Evolutionary conservation across 2,329 filamentous ascomycete genomes (phyloP).

Genomic region (Phialophora chinensis): DNA sequence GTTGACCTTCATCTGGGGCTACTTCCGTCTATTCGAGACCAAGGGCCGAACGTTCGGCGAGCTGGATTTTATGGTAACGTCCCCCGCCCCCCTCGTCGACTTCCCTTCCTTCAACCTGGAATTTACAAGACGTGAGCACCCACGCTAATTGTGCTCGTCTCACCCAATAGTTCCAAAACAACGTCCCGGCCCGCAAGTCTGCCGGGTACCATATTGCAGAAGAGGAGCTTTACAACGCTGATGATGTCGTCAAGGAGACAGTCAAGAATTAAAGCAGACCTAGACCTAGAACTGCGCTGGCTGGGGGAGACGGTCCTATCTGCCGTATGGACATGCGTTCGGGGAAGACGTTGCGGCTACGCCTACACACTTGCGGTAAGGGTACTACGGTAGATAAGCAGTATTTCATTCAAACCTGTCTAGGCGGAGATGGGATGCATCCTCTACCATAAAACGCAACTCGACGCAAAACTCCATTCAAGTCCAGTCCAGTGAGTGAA

Average conservation of each 20-base stretch:
- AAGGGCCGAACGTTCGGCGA: conserved; percentile 49
- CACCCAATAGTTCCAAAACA: conserved; percentile 43
- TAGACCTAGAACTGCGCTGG: background rate
- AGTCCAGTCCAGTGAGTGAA: too few species aligned
- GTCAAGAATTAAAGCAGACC: background rate
- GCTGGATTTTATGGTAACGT: conserved; percentile 45
- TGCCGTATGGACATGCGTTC: too few species aligned
- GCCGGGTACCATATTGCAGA: conserved; percentile 24
- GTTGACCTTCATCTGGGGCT: conserved; percentile 49
- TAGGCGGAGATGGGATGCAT: too few species aligned
- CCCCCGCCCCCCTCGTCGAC: too few species aligned
- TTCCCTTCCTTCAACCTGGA: too few species aligned
- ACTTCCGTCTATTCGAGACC: conserved; percentile 50
- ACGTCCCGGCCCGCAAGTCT: conserved; percentile 46
- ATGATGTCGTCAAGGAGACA: conserved; percentile 8
- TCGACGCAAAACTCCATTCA: too few species aligned
- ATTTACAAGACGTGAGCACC: background rate
- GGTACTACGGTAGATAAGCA: too few species aligned
- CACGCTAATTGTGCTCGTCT: background rate
- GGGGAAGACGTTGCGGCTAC: too few species aligned
- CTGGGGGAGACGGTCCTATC: too few species aligned
- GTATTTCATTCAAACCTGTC: too few species aligned
- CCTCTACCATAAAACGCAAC: too few species aligned
- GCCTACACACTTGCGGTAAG: too few species aligned
- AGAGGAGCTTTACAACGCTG: conserved; percentile 26